Conservation (phyloP, 176 grass and related monocot genomes). For the Oryza meridionalis region DNA sequence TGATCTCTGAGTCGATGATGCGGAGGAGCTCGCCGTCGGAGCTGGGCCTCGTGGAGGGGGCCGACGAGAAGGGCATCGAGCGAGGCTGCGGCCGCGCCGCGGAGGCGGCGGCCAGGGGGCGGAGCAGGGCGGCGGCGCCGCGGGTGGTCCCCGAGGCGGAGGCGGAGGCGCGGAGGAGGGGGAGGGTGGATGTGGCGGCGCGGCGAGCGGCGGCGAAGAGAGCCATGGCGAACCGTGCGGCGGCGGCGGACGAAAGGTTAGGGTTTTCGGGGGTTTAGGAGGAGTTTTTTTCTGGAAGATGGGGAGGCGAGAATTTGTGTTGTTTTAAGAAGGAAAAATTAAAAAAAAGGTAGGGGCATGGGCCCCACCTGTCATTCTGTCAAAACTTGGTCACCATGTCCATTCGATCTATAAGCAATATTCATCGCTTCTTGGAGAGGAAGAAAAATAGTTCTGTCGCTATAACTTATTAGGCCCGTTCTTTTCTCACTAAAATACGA, state of each 20-base stretch:
- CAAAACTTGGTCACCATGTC: too few relatives aligned
- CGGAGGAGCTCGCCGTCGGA: conserved; percentile 62
- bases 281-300: too few relatives aligned
- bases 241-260: conserved; percentile 21
- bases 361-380: too few relatives aligned
- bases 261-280: conserved; percentile 36
- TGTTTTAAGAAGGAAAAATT: too few relatives aligned
- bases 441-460: too few relatives aligned
- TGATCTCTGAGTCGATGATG: conserved; percentile 76
- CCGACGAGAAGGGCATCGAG: conserved; percentile 62
- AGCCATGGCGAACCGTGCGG: conserved; percentile 32
- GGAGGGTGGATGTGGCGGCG: conserved; percentile 18
- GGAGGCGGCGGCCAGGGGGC: conserved; percentile 37
- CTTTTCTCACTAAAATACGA: too few relatives aligned
- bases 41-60: conserved; percentile 33
- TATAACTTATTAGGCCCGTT: too few relatives aligned
- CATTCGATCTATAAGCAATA: too few relatives aligned
- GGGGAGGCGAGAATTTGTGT: not conserved
- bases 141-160: not conserved
- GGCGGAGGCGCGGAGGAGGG: conserved; percentile 35
- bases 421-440: too few relatives aligned
- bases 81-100: conserved; percentile 6
- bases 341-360: too few relatives aligned
- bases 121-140: conserved; percentile 32
- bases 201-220: conserved; percentile 50